Evolutionary conservation across 805 yeast genomes (phyloP).

Genomic region (Lachancea lanzarotensis): DNA sequence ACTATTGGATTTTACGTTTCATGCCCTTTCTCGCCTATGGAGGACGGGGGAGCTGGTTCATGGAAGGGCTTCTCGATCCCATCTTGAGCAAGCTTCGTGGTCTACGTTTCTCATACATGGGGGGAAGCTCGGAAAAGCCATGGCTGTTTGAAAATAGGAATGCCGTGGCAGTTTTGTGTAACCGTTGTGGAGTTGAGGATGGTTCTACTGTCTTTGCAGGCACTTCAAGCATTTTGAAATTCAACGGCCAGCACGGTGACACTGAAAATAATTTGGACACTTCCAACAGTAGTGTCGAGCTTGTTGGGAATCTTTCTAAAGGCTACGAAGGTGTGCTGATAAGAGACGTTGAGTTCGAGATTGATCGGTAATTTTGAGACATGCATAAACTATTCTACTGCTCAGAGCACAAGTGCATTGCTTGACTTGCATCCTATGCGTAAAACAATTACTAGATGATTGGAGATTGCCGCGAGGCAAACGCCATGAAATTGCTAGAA

Average conservation of each 20-base stretch:
- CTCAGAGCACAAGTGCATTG: no score
- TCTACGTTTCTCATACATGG: constrained; percentile 21
- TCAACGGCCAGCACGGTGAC: constrained; percentile 36
- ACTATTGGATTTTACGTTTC: constrained; percentile 72
- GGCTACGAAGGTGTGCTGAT: constrained; percentile 60
- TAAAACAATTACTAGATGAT: no score
- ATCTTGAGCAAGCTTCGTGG: constrained; percentile 12
- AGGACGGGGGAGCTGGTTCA: constrained; percentile 19
- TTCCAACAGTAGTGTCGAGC: constrained; percentile 44
- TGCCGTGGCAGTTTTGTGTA: constrained; percentile 48
- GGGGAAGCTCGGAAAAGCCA: constrained; percentile 14
- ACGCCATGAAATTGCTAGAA: not conserved
- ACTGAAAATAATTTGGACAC: constrained; percentile 33
- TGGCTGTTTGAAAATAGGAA: constrained; percentile 27
- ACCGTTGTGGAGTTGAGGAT: constrained; percentile 74
- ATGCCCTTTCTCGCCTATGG: constrained; percentile 49
- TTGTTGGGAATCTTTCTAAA: constrained; percentile 52
- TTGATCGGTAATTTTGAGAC: constrained; percentile 4
- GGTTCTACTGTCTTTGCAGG: constrained; percentile 50
- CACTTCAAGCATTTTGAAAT: constrained; percentile 55
- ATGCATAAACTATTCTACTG: not conserved
- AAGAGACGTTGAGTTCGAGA: constrained; percentile 46
- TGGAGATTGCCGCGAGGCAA: no score
- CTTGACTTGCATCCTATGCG: no score
- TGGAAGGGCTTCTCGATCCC: constrained; percentile 9